Conservation (phyloP, 1,284 basidiomycete genomes). For the Cryptococcus sp. region DNA sequence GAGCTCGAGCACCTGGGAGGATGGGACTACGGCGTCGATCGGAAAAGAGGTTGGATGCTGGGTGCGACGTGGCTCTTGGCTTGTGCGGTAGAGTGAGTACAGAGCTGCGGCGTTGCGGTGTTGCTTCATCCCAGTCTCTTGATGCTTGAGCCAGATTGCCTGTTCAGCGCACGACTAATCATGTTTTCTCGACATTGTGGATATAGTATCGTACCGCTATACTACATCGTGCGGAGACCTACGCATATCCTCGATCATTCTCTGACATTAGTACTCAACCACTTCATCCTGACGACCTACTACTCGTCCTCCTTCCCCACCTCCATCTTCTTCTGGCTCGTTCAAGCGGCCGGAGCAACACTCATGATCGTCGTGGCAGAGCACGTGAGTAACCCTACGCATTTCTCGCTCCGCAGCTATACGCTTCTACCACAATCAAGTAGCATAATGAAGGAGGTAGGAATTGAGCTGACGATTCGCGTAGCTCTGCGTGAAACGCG, state of each 20-base stretch:
- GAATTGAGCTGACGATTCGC: not conserved
- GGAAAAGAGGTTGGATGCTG: constrained; percentile 81
- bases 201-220: constrained; percentile 79
- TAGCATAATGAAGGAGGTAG: not conserved
- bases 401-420: not conserved
- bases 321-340: constrained; percentile 83
- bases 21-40: constrained; percentile 63
- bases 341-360: constrained; percentile 70
- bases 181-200: not conserved
- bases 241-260: constrained; percentile 93
- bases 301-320: constrained; percentile 85
- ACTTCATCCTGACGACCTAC: constrained; percentile 87
- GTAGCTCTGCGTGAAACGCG: constrained; percentile 78
- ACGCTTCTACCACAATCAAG: too few species aligned
- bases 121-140: constrained; percentile 2
- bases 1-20: constrained; percentile 30
- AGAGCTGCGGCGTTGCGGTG: too few species aligned
- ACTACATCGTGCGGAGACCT: constrained; percentile 81
- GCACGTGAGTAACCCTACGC: constrained; percentile 56
- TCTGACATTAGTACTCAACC: constrained; percentile 83
- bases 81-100: constrained; percentile 73
- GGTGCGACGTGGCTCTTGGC: constrained; percentile 78
- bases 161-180: not conserved
- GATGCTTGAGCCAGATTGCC: not conserved
- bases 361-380: constrained; percentile 81